Evolutionary conservation across 169 alveolate genomes (phyloP).

Genomic region (Plasmodium malariae): DNA sequence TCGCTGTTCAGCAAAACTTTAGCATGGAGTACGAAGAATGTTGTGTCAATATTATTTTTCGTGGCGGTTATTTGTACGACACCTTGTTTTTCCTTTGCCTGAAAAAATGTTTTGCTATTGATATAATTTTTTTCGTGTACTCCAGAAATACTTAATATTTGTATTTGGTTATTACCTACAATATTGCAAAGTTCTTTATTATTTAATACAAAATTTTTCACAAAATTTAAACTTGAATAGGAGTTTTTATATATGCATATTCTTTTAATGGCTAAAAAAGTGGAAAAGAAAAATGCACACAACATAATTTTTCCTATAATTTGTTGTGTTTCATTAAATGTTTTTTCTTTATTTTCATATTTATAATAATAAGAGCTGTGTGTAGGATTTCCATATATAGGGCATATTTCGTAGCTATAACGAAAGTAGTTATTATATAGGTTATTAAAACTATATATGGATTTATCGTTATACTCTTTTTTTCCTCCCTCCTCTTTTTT

Average conservation of each 20-base stretch:
- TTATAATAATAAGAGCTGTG: slow-evolving; percentile 60
- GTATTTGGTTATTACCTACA: slow-evolving; percentile 47
- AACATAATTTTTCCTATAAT: slow-evolving; percentile 15
- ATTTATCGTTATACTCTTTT: not conserved
- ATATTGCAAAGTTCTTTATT: slow-evolving; percentile 41
- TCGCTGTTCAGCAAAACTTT: slow-evolving; percentile 27
- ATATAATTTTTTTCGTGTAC: slow-evolving; percentile 61
- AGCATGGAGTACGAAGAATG: slow-evolving; percentile 31
- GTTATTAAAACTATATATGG: not conserved
- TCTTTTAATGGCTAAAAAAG: slow-evolving; percentile 47
- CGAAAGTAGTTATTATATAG: slow-evolving; percentile 1
- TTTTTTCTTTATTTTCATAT: slow-evolving; percentile 48
- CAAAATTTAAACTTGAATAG: slow-evolving; percentile 64
- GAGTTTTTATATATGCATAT: slow-evolving; percentile 55
- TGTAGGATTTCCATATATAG: slow-evolving; percentile 48
- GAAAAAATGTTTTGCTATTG: slow-evolving; percentile 66
- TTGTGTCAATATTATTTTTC: slow-evolving; percentile 9
- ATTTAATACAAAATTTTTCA: slow-evolving; percentile 45
- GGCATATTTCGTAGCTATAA: slow-evolving; percentile 35
- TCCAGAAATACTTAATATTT: slow-evolving; percentile 72
- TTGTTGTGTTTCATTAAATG: slow-evolving; percentile 45
- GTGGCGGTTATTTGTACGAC: slow-evolving; percentile 69
- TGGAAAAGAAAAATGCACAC: slow-evolving; percentile 46
- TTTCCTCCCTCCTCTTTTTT: not conserved
- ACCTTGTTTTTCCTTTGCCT: slow-evolving; percentile 43